These are phyloP conservation scores for Chenopodium berlandieri DNA, from an alignment of 148 eudicot genomes.

Conservation along the genomic window DNA sequence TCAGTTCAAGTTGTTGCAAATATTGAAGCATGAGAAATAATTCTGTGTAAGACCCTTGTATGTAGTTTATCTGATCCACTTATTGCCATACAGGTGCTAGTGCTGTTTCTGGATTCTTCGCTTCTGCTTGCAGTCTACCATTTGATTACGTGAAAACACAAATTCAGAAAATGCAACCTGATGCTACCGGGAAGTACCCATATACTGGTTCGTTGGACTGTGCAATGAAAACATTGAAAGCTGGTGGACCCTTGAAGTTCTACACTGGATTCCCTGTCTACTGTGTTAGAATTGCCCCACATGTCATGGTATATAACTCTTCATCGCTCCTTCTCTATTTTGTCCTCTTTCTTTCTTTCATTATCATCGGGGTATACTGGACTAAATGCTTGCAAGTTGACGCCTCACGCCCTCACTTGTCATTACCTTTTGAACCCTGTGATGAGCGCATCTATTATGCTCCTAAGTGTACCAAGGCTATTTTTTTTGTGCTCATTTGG, in stretches of 20 bases:
- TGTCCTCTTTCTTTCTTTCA: neutral
- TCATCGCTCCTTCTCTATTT: slow-evolving; percentile 4
- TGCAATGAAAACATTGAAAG: slow-evolving; percentile 42
- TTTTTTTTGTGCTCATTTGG: no score
- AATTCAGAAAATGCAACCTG: slow-evolving; percentile 58
- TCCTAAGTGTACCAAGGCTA: no score
- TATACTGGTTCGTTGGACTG: slow-evolving; percentile 50
- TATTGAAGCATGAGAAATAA: neutral
- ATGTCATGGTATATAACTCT: slow-evolving; percentile 37
- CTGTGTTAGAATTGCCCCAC: slow-evolving; percentile 49
- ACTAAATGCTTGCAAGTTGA: neutral
- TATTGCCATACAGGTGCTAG: slow-evolving; percentile 40
- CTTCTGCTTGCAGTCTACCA: slow-evolving; percentile 55
- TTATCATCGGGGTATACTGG: neutral
- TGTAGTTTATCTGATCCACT: slow-evolving; percentile 2
- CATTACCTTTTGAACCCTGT: no score
- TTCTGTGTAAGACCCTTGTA: neutral
- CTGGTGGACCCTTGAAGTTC: slow-evolving; percentile 50
- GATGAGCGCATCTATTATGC: no score
- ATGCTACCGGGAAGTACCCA: slow-evolving; percentile 46
- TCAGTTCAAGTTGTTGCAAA: neutral
- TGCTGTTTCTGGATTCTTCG: slow-evolving; percentile 49
- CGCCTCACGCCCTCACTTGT: neutral
- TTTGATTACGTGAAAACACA: slow-evolving; percentile 50
- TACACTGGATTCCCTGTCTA: slow-evolving; percentile 52